Percentiles rank a stretch among this genome's conserved stretches.
Evolutionary conservation across 2,329 filamentous ascomycete species (phyloP).

Genomic region (Diaporthe humulicola): DNA sequence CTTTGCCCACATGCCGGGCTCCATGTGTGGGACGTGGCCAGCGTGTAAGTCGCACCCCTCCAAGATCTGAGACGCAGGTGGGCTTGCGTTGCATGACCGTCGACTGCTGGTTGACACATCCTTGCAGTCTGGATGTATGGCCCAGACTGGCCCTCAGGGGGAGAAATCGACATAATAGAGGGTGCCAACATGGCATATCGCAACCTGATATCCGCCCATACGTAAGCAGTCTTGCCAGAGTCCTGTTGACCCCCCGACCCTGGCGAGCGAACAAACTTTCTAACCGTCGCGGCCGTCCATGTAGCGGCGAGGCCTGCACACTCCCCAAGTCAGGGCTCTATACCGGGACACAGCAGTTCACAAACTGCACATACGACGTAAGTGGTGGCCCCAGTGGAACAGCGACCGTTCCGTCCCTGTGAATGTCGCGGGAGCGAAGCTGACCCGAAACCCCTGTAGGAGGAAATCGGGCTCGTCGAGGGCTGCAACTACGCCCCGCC

Average conservation of each 20-base stretch:
- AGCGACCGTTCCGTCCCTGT: neutral
- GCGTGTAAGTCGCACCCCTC: conserved; percentile 28
- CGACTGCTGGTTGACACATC: neutral
- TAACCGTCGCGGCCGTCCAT: neutral
- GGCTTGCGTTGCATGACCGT: neutral
- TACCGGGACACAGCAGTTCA: conserved; percentile 46
- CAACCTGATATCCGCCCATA: conserved; percentile 75
- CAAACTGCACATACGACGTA: conserved; percentile 55
- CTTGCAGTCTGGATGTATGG: conserved; percentile 63
- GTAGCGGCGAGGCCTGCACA: conserved; percentile 25
- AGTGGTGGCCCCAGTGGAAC: neutral
- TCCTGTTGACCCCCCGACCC: neutral
- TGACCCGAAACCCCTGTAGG: neutral
- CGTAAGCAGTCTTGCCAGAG: conserved; percentile 48
- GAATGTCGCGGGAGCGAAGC: neutral
- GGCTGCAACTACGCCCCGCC: conserved; percentile 61
- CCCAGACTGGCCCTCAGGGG: conserved; percentile 70
- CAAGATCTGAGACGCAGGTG: neutral
- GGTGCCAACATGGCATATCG: conserved; percentile 72
- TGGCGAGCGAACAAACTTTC: neutral
- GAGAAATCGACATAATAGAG: conserved; percentile 80
- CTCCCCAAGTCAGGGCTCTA: conserved; percentile 34
- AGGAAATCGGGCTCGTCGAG: conserved; percentile 39
- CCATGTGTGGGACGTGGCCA: conserved; percentile 63
- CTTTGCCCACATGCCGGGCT: conserved; percentile 64